Evolutionary conservation across 2,329 filamentous ascomycete genomes (phyloP).

Genomic region (Colletotrichum sublineola): DNA sequence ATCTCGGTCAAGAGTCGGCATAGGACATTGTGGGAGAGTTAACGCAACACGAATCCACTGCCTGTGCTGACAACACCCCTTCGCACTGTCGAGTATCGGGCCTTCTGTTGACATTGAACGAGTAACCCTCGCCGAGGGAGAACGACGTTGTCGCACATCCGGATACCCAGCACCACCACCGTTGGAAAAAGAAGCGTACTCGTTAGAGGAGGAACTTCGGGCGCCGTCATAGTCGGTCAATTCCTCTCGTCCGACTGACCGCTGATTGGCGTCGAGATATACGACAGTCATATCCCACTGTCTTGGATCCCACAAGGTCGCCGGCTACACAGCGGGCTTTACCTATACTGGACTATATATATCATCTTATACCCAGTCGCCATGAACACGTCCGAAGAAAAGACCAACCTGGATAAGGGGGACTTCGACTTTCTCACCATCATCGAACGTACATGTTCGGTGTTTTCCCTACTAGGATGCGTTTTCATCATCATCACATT

Average conservation of each 20-base stretch:
- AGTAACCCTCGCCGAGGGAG: not conserved
- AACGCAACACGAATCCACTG: not conserved
- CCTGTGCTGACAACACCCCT: not conserved
- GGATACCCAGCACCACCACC: not conserved
- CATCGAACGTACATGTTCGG: slow-evolving; percentile 77
- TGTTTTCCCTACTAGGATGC: slow-evolving; percentile 78
- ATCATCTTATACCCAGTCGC: not conserved
- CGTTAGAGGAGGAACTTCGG: not conserved
- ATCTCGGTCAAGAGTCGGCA: slow-evolving; percentile 30
- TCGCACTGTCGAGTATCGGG: not conserved
- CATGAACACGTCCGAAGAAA: slow-evolving; percentile 24
- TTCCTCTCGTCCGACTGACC: not conserved
- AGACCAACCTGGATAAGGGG: slow-evolving; percentile 33
- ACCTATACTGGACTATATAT: not conserved
- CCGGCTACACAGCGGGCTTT: not conserved
- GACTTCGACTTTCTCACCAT: slow-evolving; percentile 69
- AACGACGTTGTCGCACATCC: slow-evolving; percentile 7
- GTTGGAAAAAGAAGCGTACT: not conserved
- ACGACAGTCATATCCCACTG: not conserved
- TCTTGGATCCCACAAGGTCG: not conserved
- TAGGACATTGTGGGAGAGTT: slow-evolving; percentile 14
- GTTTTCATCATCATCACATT: slow-evolving; percentile 81
- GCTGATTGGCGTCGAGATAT: not conserved
- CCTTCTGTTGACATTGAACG: not conserved
- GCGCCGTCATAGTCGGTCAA: not conserved